These are phyloP conservation scores for Exsudoporus frostii DNA, from an alignment of 768 basidiomycete genomes.

Conservation along the genomic window DNA sequence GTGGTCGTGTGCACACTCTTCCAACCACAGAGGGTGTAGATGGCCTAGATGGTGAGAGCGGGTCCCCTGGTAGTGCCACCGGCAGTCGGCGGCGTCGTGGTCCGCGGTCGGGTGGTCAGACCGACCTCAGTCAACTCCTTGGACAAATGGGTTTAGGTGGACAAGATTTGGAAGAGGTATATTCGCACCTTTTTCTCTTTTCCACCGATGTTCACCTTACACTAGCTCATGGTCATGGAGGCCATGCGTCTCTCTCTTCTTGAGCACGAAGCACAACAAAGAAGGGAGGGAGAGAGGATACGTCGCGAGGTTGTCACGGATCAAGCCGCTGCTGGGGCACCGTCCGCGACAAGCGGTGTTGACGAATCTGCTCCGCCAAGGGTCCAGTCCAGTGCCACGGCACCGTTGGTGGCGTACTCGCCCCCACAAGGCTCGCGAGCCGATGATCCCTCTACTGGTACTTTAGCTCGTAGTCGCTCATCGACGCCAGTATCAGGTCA, in stretches of 20 bases:
- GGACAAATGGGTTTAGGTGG: constrained; percentile 66
- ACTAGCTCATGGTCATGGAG: constrained; percentile 96
- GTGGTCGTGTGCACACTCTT: constrained; percentile 74
- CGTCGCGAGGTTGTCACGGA: constrained; percentile 44
- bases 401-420: constrained; percentile 1
- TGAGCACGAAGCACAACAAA: constrained; percentile 93
- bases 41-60: constrained; percentile 39
- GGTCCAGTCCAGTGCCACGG: constrained; percentile 1
- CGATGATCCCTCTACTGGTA: constrained; percentile 11
- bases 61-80: constrained; percentile 33
- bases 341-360: not conserved
- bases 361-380: constrained; percentile 6
- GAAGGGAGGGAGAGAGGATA: constrained; percentile 68
- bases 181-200: constrained; percentile 23
- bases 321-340: constrained; percentile 32
- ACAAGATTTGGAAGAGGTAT: constrained; percentile 91
- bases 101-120: constrained; percentile 45
- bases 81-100: constrained; percentile 59
- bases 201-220: constrained; percentile 10
- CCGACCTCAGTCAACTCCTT: constrained; percentile 61
- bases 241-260: constrained; percentile 94
- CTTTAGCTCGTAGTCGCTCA: constrained; percentile 23
- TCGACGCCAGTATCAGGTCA: constrained; percentile 36
- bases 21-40: constrained; percentile 52
- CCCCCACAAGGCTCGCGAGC: constrained; percentile 6